Evolutionary conservation across 805 yeast genomes (phyloP).

Genomic region (Starmerella vitae): DNA sequence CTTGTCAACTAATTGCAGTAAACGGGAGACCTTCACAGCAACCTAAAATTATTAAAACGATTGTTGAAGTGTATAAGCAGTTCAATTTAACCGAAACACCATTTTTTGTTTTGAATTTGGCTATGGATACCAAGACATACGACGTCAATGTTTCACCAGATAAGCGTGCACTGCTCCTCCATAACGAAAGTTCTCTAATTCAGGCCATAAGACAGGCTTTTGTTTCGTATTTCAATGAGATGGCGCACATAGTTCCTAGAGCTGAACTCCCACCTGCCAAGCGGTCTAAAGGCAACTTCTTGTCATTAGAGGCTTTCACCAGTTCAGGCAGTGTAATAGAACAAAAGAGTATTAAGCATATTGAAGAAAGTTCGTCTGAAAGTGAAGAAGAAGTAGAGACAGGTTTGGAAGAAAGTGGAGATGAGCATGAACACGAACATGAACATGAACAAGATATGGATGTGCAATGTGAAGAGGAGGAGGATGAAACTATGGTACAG

Average conservation of each 20-base stretch:
- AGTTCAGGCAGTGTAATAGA: slow-evolving; percentile 14
- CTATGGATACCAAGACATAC: slow-evolving; percentile 33
- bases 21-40: slow-evolving; percentile 63
- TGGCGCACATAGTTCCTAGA: slow-evolving; percentile 30
- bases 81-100: slow-evolving; percentile 69
- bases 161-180: slow-evolving; percentile 58
- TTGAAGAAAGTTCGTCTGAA: background rate
- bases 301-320: slow-evolving; percentile 11
- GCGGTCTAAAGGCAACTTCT: slow-evolving; percentile 6
- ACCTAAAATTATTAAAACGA: slow-evolving; percentile 40
- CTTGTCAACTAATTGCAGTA: slow-evolving; percentile 61
- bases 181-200: slow-evolving; percentile 47
- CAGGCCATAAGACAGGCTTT: slow-evolving; percentile 44
- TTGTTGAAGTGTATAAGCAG: slow-evolving; percentile 60
- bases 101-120: slow-evolving; percentile 47
- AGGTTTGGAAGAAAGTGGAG: slow-evolving; percentile 5
- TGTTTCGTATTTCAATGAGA: slow-evolving; percentile 33
- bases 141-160: slow-evolving; percentile 92
- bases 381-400: background rate
- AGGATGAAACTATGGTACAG: too few species aligned
- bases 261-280: slow-evolving; percentile 7
- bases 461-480: too few species aligned
- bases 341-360: slow-evolving; percentile 3
- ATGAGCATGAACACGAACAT: slow-evolving; percentile 11
- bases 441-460: slow-evolving; percentile 8